Percentiles rank a stretch among this genome's conserved stretches.
phyloP scores from a whole-genome alignment of 176 grass and related monocot genomes.

The Oryza australiensis region DNA sequence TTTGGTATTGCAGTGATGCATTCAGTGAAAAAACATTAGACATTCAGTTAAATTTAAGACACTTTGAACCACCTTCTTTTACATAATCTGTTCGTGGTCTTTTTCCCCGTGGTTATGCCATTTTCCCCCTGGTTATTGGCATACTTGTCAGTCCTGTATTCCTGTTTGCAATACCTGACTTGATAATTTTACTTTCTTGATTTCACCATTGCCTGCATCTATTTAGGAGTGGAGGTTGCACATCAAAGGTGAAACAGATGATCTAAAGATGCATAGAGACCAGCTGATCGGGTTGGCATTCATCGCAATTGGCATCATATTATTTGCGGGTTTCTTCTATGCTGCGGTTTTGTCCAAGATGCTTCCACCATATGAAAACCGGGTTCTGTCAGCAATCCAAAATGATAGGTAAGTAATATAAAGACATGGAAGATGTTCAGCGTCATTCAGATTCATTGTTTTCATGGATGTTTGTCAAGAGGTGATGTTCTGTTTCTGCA shows the following conservation, averaged over 20 bases:
- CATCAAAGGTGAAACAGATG: neutral
- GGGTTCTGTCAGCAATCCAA: conserved; percentile 44
- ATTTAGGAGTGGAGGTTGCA: neutral
- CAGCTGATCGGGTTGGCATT: conserved; percentile 4
- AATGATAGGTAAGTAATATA: conserved; percentile 54
- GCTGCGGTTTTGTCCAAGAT: conserved; percentile 51
- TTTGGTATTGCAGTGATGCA: too few relatives aligned
- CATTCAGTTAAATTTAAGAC: too few relatives aligned
- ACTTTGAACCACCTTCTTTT: too few relatives aligned
- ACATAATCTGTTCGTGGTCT: too few relatives aligned
- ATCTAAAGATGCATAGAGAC: conserved; percentile 18
- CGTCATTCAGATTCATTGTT: neutral
- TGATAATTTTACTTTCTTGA: too few relatives aligned
- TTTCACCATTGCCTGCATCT: too few relatives aligned
- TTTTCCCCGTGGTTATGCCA: too few relatives aligned
- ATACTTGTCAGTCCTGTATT: too few relatives aligned
- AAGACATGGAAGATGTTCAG: neutral
- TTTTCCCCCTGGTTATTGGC: too few relatives aligned
- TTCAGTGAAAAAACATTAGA: too few relatives aligned
- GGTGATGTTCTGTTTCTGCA: neutral
- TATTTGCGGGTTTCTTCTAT: conserved; percentile 45
- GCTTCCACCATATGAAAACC: conserved; percentile 47
- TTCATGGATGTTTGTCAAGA: neutral
- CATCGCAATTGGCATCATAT: conserved; percentile 31
- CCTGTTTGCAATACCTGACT: too few relatives aligned